Base-by-base conservation (phyloP, 768 basidiomycete genomes). In the Trametes villosa region DNA sequence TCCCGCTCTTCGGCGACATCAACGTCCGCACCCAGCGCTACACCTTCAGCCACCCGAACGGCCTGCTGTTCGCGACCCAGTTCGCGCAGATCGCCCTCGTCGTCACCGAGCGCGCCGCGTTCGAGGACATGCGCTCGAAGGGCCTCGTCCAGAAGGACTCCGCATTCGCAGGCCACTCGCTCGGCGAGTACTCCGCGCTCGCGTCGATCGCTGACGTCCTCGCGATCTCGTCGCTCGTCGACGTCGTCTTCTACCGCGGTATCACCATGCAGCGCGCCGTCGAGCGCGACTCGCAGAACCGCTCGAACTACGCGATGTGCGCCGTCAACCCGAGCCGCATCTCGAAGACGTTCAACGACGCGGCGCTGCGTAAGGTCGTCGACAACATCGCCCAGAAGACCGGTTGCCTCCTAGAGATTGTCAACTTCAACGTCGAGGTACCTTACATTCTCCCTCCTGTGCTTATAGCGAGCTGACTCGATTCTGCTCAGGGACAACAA, bases 191-290 rank as follows among this genome's bases (percentile, higher is more conserved):
- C 74, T 98, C 97, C 41, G 96, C 97, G 2, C 83, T 99, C 4
- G 97, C 97, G 1, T 96, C 96, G 9, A 97, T 99, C 67, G 96
- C 96, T 26, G 96, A 96, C 73, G 93, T 98, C 53, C 86, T 98
- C 34, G 92, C 94, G 47, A 94, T 98, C 67, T 94, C 96, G 20
- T 87, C 94, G 2, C 87, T 98, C 48, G 94, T 96, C 69, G 97
- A 99, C 67, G 93, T 99, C 70, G 96, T 99, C 27, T 99, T 99
- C 83, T 99, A 98, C 76, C 94, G 97, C 73, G 97, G 97, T 68
- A 96, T 99, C 71, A 99, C 97, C 34, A 99, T 98, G 97, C 97
- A 98, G 71, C 94, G 97, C 24, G 97, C 97, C 27, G 97, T 99
- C 59, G 94, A 97, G 76, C 93, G 97, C 31, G 97, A 99, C 71